These are phyloP conservation scores for Podospora fimiseda DNA, from an alignment of 495 filamentous ascomycete genomes.

Conservation along the genomic window DNA sequence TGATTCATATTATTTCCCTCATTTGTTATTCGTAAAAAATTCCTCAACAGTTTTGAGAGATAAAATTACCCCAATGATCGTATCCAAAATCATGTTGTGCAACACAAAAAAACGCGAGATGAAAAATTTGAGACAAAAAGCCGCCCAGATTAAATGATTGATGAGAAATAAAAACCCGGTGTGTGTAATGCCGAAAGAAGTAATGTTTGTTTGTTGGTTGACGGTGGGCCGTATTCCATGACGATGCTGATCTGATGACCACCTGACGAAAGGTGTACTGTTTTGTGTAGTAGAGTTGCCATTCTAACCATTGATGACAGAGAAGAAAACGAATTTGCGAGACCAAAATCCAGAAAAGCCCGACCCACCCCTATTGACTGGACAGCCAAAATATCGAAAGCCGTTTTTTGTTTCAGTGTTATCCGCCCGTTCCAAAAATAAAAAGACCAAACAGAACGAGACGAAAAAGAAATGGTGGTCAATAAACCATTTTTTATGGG, in stretches of 20 bases:
- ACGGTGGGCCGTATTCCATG: too few relatives aligned
- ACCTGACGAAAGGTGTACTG: not conserved
- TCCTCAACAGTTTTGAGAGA: too few relatives aligned
- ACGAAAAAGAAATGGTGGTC: not conserved
- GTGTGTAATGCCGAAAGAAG: not conserved
- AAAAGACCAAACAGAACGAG: not conserved
- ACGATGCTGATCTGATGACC: not conserved
- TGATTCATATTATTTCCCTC: too few relatives aligned
- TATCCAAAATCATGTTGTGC: too few relatives aligned
- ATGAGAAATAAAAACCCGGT: not conserved
- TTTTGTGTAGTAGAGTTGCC: not conserved
- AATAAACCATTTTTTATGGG: too few relatives aligned
- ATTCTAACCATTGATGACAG: not conserved
- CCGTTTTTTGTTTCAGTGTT: too few relatives aligned
- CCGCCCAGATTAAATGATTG: not conserved
- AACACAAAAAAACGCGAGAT: not conserved
- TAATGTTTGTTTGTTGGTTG: not conserved
- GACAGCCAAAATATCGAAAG: not conserved
- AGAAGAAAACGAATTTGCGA: not conserved
- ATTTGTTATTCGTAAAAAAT: too few relatives aligned
- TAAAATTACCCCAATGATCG: too few relatives aligned
- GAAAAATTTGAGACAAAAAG: not conserved
- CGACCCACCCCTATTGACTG: not conserved
- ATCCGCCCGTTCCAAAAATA: too few relatives aligned
- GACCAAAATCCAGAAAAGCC: not conserved